Evolutionary conservation across 2,329 filamentous ascomycete genomes (phyloP), one percentile per base, ranked within the genome.

Genomic region (Sclerotinia sclerotiorum): DNA sequence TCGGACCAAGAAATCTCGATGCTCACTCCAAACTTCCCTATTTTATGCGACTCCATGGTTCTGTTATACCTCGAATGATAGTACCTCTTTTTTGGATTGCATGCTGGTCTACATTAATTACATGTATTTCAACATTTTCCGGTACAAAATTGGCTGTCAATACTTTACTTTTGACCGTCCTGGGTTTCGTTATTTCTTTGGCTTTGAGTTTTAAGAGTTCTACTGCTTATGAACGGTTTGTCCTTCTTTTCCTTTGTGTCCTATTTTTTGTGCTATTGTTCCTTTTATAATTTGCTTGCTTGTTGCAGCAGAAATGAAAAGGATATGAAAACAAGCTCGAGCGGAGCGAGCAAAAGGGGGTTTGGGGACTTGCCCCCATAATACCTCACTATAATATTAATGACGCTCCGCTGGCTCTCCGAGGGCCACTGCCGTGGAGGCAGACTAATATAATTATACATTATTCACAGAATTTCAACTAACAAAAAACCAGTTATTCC

Each of bases 141-240:
- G 77, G 52, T 39, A 52, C 39, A 13, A 39, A 57, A 54, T 67
- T 89, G 24, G 84, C 83, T 57, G 87, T 93, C 71, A 84, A 85
- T 76, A 87, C 83, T n/a, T 84, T 92, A 44, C 82, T 93, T 27
- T 83, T 94, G 65, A 93, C 90, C 1, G 87, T 94, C 65, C 85
- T 90, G 56, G 91, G 91, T 89, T 93, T 94, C 81, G 89, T 94
- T 69, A 90, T 94, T 77, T 88, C 88, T 85, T 80, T 94, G 69
- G 85, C 88, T n/a, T 83, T 94, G 46, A 92, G 90, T 1, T 93
- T 94, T 80, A 87, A 91, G 69, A 91, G 85, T 71, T 88, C 89
- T 2, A 92, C 90, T 10, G 91, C 91, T 13, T 94, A 94, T 73
- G 91, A 94, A 79, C 86, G 90, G 73, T 73, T 70, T 27, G 61